These are phyloP conservation scores for Plectosphaerella sp. DNA, from an alignment of 2,329 filamentous ascomycete species.

Conservation along the genomic window DNA sequence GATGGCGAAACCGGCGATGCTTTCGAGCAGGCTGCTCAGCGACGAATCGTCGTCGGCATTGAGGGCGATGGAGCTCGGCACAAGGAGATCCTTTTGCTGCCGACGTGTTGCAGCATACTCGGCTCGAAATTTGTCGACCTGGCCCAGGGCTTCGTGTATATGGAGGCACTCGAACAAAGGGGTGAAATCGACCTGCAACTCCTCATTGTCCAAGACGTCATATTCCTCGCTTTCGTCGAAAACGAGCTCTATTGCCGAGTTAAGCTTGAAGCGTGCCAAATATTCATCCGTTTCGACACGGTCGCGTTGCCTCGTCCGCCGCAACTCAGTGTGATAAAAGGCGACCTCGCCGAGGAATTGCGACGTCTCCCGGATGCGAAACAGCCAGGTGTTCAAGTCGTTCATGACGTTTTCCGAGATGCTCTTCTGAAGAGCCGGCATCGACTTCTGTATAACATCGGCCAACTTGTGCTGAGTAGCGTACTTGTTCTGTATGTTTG, in stretches of 20 bases:
- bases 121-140: constrained; percentile 82
- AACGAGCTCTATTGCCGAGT: constrained; percentile 92
- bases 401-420: constrained; percentile 97
- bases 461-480: constrained; percentile 93
- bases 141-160: constrained; percentile 90
- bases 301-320: constrained; percentile 77
- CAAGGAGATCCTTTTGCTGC: constrained; percentile 84
- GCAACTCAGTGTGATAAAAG: constrained; percentile 91
- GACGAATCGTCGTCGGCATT: constrained; percentile 78
- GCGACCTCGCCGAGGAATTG: constrained; percentile 95
- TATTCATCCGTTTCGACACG: constrained; percentile 72
- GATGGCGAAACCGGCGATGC: constrained; percentile 93
- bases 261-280: constrained; percentile 80
- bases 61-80: constrained; percentile 72
- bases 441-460: constrained; percentile 92
- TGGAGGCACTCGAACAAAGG: constrained; percentile 93
- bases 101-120: constrained; percentile 91
- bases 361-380: constrained; percentile 88
- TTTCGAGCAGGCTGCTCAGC: constrained; percentile 86
- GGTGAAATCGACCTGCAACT: constrained; percentile 89
- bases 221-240: constrained; percentile 95
- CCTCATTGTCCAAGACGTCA: constrained; percentile 91
- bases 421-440: constrained; percentile 84
- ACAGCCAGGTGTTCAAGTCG: constrained; percentile 95
- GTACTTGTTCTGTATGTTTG: constrained; percentile 71